These are phyloP conservation scores for Scedosporium dehoogii DNA, from an alignment of 2,329 filamentous ascomycete species.

Conservation along the genomic window DNA sequence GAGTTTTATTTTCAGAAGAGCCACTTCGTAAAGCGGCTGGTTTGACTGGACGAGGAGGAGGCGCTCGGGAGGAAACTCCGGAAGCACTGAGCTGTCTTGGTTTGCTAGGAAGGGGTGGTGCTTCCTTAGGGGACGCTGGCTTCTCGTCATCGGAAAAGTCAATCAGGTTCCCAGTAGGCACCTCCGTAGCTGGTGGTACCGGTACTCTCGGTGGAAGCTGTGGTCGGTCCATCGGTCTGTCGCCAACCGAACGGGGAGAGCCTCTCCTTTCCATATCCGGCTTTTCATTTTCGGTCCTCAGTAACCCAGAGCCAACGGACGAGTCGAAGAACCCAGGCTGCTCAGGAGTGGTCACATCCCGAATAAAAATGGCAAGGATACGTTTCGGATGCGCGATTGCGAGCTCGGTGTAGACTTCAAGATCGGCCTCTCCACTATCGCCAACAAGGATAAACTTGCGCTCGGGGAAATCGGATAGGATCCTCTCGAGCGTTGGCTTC, in stretches of 20 bases:
- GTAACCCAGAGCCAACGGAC: slow-evolving; percentile 20
- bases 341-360: slow-evolving; percentile 81
- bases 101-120: not conserved
- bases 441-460: slow-evolving; percentile 82
- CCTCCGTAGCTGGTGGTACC: slow-evolving; percentile 15
- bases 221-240: slow-evolving; percentile 16
- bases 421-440: slow-evolving; percentile 91
- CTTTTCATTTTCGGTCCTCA: not conserved
- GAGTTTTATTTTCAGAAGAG: slow-evolving; percentile 3
- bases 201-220: slow-evolving; percentile 18
- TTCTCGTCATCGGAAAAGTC: slow-evolving; percentile 45
- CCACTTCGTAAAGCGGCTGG: slow-evolving; percentile 42
- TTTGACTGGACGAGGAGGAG: slow-evolving; percentile 49
- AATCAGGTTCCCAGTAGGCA: slow-evolving; percentile 46
- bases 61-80: slow-evolving; percentile 15
- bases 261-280: not conserved
- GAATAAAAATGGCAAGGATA: slow-evolving; percentile 81
- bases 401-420: slow-evolving; percentile 96
- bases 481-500: slow-evolving; percentile 73
- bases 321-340: slow-evolving; percentile 68
- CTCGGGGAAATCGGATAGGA: slow-evolving; percentile 81
- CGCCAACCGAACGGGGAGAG: not conserved
- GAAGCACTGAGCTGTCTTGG: not conserved
- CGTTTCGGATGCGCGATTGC: slow-evolving; percentile 73
- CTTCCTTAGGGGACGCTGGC: slow-evolving; percentile 6